phyloP scores from a whole-genome alignment of 2,329 filamentous ascomycete species.

The Raffaelea ambrosiae region DNA sequence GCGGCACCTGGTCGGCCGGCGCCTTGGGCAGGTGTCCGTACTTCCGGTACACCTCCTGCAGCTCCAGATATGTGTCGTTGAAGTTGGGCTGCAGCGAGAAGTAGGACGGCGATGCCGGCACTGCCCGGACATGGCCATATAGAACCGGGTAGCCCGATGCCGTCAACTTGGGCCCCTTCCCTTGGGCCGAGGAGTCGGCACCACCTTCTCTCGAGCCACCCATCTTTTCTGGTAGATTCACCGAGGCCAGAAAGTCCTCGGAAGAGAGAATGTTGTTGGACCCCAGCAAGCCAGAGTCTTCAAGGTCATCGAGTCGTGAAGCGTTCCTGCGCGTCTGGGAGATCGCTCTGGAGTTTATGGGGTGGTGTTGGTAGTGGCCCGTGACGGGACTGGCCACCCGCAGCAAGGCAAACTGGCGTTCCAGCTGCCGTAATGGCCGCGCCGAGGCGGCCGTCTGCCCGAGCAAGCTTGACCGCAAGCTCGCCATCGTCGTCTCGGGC shows the following conservation, averaged over 20 bases:
- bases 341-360: background rate
- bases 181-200: no score
- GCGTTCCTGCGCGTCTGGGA: conserved; percentile 1
- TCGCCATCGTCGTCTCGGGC: conserved; percentile 8
- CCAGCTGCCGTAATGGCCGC: conserved; percentile 8
- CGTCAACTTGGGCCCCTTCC: background rate
- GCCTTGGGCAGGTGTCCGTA: conserved; percentile 67
- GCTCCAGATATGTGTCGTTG: conserved; percentile 70
- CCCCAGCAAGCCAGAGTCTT: background rate
- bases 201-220: no score
- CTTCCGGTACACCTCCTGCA: conserved; percentile 63
- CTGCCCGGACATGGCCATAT: conserved; percentile 53
- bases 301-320: background rate
- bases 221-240: background rate
- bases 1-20: conserved; percentile 55
- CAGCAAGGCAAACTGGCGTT: conserved; percentile 9
- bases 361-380: no score
- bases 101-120: conserved; percentile 87
- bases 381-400: conserved; percentile 2
- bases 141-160: background rate
- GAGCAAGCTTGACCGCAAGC: conserved; percentile 9
- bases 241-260: background rate
- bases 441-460: background rate
- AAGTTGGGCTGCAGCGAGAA: conserved; percentile 81
- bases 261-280: background rate